These are phyloP conservation scores for Spinellus fusiger DNA, from an alignment of 192 early-diverging fungal genomes.

Conservation along the genomic window DNA sequence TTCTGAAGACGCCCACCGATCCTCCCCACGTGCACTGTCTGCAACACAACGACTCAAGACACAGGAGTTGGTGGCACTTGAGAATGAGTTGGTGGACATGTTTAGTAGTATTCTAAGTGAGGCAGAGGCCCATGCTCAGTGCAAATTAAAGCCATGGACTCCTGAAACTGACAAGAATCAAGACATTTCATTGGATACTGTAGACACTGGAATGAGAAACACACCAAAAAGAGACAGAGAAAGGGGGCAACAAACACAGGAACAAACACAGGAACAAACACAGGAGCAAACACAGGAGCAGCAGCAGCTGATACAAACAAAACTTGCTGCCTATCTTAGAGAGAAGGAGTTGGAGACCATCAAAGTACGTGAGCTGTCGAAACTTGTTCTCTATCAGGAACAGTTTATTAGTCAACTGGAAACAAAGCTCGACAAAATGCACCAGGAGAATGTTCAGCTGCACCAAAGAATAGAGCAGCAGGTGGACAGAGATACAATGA, in stretches of 20 bases:
- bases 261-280: not conserved
- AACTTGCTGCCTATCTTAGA: not conserved
- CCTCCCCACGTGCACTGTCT: not conserved
- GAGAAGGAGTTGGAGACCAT: not conserved
- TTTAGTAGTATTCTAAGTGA: not conserved
- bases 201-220: too few species aligned
- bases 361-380: not conserved
- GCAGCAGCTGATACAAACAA: not conserved
- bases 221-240: too few species aligned
- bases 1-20: not conserved
- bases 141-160: too few species aligned
- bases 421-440: not conserved
- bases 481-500: too few species aligned
- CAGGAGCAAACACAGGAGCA: not conserved
- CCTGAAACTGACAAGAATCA: too few species aligned
- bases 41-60: not conserved
- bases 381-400: not conserved
- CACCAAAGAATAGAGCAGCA: not conserved
- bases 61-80: not conserved
- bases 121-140: not conserved
- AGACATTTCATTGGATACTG: too few species aligned
- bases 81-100: not conserved
- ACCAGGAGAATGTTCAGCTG: not conserved
- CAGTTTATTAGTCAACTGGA: not conserved
- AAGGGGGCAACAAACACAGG: too few species aligned